Evolutionary conservation across 805 yeast species (phyloP), one percentile per base, ranked within the genome.

Genomic region (Lipomyces mesembrius): DNA sequence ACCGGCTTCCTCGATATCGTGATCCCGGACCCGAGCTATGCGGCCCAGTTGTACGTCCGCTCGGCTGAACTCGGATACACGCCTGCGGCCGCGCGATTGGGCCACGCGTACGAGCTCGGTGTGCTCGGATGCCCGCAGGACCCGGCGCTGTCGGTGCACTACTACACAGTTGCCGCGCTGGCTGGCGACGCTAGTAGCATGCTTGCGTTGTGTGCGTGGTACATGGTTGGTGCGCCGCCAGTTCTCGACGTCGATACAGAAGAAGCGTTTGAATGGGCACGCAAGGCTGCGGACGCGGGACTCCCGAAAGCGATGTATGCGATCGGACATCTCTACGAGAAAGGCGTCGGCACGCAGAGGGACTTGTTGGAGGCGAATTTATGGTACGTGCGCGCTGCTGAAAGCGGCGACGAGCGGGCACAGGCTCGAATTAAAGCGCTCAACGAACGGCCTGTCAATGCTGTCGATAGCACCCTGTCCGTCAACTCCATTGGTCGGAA

Each of bases 121-220:
- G 81, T 72, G 75, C 85, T 66, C 76, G 86, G 66, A 83, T 92
- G 82, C 12, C 90, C 91, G 1, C 89, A 87, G 68, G 96, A 95
- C 77, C 82, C 92, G 0, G 89, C 90, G 70, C 81, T 94, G 59
- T 89, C 96, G 0, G 91, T 95, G 56, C 98, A 95, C 77, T 94
- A 93, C 76, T 94, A 91, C 77, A 92, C 97, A 0, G 87, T 90
- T 70, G 97, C 97, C 0, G 97, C 98, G 0, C 77, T 88, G 37
- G 88, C 88, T 3, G 97, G 97, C 6, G 97, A 95, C 77, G 84
- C 96, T 0, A 87, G 85, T 59, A 88, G 97, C 11, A 95, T 94
- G 97, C 82, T 94, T 74, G 93, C 97, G 1, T 82, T 94, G 80
- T 93, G 98, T 77, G 97, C 98, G 1, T 95, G 98, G 98, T 95